Evolutionary conservation across 75 land plant species (phyloP).

Genomic region (Cryptomeria japonica): DNA sequence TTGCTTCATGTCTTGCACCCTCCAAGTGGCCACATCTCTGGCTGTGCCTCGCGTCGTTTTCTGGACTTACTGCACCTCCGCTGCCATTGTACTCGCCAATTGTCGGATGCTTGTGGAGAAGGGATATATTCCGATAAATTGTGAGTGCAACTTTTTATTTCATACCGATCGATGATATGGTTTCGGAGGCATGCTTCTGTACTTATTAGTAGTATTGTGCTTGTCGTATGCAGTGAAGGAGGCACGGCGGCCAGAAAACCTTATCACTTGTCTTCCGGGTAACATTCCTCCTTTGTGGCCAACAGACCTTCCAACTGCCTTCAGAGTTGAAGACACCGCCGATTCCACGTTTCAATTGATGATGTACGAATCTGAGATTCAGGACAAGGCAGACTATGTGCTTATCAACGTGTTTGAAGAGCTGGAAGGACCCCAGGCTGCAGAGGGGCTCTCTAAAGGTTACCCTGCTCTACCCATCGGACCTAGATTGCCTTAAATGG

Average conservation of each 20-base stretch:
- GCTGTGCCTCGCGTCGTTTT: neutral
- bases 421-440: neutral
- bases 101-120: neutral
- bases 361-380: neutral
- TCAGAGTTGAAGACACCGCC: neutral
- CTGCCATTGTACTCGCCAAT: neutral
- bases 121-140: slow-evolving; percentile 7
- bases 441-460: neutral
- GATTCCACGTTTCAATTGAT: neutral
- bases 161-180: no score
- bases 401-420: neutral
- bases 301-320: neutral
- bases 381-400: slow-evolving; percentile 12
- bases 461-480: neutral
- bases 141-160: neutral
- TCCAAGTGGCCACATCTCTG: neutral
- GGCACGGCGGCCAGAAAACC: neutral
- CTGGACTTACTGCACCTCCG: slow-evolving; percentile 6
- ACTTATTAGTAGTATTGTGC: no score
- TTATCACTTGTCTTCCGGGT: neutral
- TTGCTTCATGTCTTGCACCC: neutral
- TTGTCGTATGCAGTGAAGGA: neutral
- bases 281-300: neutral
- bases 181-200: no score
- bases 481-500: neutral